A percentile compares a stretch with the other conserved stretches of the same genome.
phyloP scores from a whole-genome alignment of 495 filamentous ascomycete species.

The Aspergillus affinis region DNA sequence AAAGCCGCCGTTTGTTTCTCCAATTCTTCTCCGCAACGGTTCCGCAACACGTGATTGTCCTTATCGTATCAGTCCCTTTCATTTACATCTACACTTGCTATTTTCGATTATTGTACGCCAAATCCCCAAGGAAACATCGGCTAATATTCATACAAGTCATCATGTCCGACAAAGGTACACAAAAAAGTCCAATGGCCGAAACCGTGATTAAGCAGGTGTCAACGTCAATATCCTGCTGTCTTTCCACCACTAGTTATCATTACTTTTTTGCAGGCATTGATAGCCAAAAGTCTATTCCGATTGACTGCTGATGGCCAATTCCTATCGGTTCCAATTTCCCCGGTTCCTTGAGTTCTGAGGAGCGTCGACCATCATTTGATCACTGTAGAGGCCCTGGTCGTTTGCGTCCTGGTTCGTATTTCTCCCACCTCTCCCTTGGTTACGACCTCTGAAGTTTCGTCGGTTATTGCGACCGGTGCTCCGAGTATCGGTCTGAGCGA shows the following conservation, averaged over 20 bases:
- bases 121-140: not conserved
- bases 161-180: slow-evolving; percentile 5
- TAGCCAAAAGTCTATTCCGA: slow-evolving; percentile 1
- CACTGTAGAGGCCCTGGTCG: slow-evolving; percentile 39
- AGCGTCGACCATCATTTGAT: slow-evolving; percentile 46
- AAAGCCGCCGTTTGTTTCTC: slow-evolving; percentile 1
- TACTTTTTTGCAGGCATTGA: not conserved
- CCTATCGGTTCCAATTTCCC: slow-evolving; percentile 6
- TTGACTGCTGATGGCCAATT: slow-evolving; percentile 13
- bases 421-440: slow-evolving; percentile 14
- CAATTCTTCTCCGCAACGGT: slow-evolving; percentile 31
- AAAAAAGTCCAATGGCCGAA: not conserved
- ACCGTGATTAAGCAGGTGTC: not conserved
- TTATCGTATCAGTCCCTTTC: slow-evolving; percentile 25
- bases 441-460: slow-evolving; percentile 7
- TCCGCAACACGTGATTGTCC: slow-evolving; percentile 33
- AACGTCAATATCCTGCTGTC: not conserved
- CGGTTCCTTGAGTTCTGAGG: slow-evolving; percentile 27
- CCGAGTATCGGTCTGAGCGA: slow-evolving; percentile 31
- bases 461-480: slow-evolving; percentile 2
- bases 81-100: not conserved
- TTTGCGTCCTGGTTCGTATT: slow-evolving; percentile 13
- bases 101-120: not conserved
- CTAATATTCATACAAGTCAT: slow-evolving; percentile 30
- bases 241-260: not conserved